Evolutionary conservation across 2,329 filamentous ascomycete genomes (phyloP).

Genomic region (Lasiodiplodia sp.): DNA sequence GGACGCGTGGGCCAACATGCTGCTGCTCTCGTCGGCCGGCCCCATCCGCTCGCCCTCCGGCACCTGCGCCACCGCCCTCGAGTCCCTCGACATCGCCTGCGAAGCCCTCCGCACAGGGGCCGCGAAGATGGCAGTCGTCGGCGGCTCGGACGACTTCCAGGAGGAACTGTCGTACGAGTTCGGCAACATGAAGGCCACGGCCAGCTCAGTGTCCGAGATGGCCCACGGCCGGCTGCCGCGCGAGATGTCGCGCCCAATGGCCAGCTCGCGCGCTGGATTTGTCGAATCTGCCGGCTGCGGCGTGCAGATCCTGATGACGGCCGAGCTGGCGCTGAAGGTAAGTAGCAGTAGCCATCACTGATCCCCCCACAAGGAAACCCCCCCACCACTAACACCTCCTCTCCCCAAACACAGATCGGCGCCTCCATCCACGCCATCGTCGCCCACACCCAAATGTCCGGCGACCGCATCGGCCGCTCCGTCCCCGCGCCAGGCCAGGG

Average conservation of each 20-base stretch:
- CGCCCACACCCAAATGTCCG: conserved; percentile 43
- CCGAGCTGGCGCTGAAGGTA: conserved; percentile 43
- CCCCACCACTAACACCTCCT: background rate
- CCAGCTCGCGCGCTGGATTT: conserved; percentile 45
- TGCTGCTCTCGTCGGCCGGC: conserved; percentile 46
- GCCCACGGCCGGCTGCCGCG: conserved; percentile 37
- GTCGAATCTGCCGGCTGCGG: conserved; percentile 49
- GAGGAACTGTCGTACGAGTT: conserved; percentile 43
- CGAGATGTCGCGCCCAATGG: conserved; percentile 47
- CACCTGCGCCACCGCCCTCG: conserved; percentile 49
- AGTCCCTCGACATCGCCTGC: conserved; percentile 46
- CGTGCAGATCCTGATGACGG: conserved; percentile 46
- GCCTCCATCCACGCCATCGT: conserved; percentile 48
- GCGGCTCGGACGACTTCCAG: conserved; percentile 46
- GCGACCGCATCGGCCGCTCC: conserved; percentile 46
- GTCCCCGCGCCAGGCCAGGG: conserved; percentile 51
- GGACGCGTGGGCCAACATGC: conserved; percentile 53
- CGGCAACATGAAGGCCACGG: conserved; percentile 49
- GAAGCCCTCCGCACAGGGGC: conserved; percentile 44
- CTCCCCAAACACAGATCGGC: conserved; percentile 35
- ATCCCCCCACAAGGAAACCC: background rate
- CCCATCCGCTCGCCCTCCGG: conserved; percentile 48
- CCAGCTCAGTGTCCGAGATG: conserved; percentile 40
- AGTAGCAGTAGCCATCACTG: background rate
- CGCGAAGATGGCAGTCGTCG: conserved; percentile 44